A percentile compares a stretch with the other conserved stretches of the same genome.
These are phyloP conservation scores for Cryptococcus hybrid DNA, from an alignment of 1,284 basidiomycete genomes.

Conservation along the genomic window DNA sequence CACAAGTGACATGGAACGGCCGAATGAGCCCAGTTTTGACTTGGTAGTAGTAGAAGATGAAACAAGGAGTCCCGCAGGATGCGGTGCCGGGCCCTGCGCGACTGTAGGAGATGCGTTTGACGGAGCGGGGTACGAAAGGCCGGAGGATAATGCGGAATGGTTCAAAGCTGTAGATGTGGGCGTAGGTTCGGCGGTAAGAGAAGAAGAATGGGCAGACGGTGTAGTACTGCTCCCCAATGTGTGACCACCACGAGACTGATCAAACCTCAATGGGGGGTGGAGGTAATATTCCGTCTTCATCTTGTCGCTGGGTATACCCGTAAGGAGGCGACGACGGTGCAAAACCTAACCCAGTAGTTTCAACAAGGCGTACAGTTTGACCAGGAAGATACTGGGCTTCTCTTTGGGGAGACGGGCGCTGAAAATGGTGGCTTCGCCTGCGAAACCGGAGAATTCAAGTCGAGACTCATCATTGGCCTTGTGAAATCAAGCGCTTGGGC, in stretches of 20 bases:
- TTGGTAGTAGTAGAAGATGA: too few species aligned
- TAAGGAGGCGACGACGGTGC: not conserved
- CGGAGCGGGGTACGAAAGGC: not conserved
- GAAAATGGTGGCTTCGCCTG: not conserved
- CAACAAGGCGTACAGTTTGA: not conserved
- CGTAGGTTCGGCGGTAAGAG: not conserved
- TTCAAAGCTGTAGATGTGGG: slow-evolving; percentile 1
- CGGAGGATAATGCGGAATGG: not conserved
- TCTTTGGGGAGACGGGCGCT: not conserved
- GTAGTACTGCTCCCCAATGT: not conserved
- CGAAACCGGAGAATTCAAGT: not conserved
- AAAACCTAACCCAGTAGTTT: too few species aligned
- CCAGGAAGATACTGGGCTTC: not conserved
- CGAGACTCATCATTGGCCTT: slow-evolving; percentile 5
- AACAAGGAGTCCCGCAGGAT: too few species aligned
- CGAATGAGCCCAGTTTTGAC: slow-evolving; percentile 27
- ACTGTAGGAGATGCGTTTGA: too few species aligned
- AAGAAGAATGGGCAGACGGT: not conserved
- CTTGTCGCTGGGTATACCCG: not conserved
- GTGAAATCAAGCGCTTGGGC: slow-evolving; percentile 16
- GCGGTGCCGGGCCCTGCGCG: not conserved
- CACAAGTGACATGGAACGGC: slow-evolving; percentile 26
- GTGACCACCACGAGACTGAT: not conserved
- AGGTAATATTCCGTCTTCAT: slow-evolving; percentile 1
- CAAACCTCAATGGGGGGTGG: slow-evolving; percentile 10